These are phyloP conservation scores for Cudoniella acicularis DNA, from an alignment of 495 filamentous ascomycete genomes.

Conservation along the genomic window DNA sequence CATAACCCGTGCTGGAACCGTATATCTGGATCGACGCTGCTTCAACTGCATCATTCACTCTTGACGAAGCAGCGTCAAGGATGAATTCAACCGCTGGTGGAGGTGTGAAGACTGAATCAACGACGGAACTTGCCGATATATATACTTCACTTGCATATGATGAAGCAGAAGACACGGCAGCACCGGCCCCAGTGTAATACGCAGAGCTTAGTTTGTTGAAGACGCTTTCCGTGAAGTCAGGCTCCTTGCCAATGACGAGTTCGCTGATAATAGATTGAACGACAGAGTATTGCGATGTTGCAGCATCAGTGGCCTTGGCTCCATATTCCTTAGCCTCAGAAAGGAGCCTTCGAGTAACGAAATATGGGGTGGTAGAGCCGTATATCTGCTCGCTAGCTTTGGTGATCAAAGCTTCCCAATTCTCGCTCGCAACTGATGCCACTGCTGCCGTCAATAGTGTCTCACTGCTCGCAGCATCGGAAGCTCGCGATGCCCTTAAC, in stretches of 20 bases:
- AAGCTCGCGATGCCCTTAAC: constrained; percentile 18
- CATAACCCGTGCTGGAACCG: constrained; percentile 44
- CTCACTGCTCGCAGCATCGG: constrained; percentile 18
- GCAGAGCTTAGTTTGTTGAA: constrained; percentile 66
- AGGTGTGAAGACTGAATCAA: constrained; percentile 49
- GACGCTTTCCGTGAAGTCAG: constrained; percentile 77
- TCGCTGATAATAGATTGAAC: constrained; percentile 72
- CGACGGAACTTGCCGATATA: constrained; percentile 52
- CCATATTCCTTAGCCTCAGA: constrained; percentile 49
- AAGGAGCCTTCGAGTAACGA: constrained; percentile 36
- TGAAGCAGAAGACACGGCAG: constrained; percentile 46
- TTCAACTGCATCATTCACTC: constrained; percentile 56
- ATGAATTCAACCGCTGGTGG: constrained; percentile 57
- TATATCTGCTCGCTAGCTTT: constrained; percentile 70
- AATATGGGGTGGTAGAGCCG: constrained; percentile 65
- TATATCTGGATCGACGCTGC: constrained; percentile 48
- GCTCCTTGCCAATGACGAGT: constrained; percentile 71
- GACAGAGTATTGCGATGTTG: constrained; percentile 60
- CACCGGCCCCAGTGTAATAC: constrained; percentile 39
- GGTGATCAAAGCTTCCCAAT: constrained; percentile 64
- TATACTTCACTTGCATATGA: constrained; percentile 56
- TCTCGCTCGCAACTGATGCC: constrained; percentile 25
- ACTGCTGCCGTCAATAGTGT: constrained; percentile 25
- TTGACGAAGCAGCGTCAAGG: constrained; percentile 49
- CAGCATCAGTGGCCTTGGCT: constrained; percentile 48